These are phyloP conservation scores for Sherardia arvensis DNA, from an alignment of 257 asterid genomes.

Conservation along the genomic window DNA sequence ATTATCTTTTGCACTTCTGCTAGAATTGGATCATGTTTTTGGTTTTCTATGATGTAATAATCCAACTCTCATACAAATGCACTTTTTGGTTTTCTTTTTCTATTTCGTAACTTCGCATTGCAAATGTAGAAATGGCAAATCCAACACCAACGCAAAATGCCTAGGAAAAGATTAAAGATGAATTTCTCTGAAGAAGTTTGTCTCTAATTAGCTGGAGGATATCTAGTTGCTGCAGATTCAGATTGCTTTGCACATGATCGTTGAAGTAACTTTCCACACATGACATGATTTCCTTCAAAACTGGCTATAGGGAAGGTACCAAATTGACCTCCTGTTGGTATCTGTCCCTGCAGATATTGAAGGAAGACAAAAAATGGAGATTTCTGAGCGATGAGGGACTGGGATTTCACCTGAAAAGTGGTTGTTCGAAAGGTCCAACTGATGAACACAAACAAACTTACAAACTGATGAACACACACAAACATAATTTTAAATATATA, in stretches of 20 bases:
- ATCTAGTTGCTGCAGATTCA: constrained; percentile 16
- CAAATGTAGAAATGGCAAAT: constrained; percentile 41
- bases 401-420: constrained; percentile 73
- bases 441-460: no score
- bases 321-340: background rate
- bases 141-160: constrained; percentile 48
- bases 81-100: no score
- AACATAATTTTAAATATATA: no score
- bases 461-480: no score
- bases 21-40: no score
- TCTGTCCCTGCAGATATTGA: background rate
- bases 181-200: constrained; percentile 44
- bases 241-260: constrained; percentile 31
- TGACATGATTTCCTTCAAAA: constrained; percentile 62
- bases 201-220: constrained; percentile 13
- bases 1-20: no score
- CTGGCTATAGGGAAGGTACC: no score
- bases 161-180: constrained; percentile 47
- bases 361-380: constrained; percentile 11
- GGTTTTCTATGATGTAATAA: no score
- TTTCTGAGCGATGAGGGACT: constrained; percentile 48
- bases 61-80: no score
- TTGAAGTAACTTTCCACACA: constrained; percentile 63
- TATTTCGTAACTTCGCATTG: constrained; percentile 49
- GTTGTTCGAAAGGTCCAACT: constrained; percentile 67